These are phyloP conservation scores for Penicillium arizonense DNA, from an alignment of 495 filamentous ascomycete genomes.

Conservation along the genomic window DNA sequence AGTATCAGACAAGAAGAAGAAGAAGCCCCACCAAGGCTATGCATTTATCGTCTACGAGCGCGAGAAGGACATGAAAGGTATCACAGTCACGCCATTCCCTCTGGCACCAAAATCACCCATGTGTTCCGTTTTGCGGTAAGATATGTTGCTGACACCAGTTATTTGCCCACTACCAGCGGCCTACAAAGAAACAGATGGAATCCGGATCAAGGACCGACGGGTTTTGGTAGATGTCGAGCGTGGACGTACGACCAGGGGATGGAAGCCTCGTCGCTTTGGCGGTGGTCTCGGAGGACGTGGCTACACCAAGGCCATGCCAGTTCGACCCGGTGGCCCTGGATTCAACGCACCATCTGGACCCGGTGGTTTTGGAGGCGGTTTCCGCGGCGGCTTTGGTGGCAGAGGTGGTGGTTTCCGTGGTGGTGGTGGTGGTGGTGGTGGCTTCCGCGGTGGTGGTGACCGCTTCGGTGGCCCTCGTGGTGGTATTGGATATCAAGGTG, in stretches of 20 bases:
- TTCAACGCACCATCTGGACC: conserved; percentile 65
- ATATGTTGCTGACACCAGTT: conserved; percentile 33
- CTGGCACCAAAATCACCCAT: neutral
- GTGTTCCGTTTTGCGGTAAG: conserved; percentile 13
- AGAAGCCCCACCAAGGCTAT: conserved; percentile 87
- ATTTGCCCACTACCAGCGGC: conserved; percentile 51
- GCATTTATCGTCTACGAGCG: conserved; percentile 97
- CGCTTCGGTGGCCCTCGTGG: conserved; percentile 59
- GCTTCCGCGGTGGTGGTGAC: conserved; percentile 65
- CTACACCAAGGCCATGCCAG: conserved; percentile 80
- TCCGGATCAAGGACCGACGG: conserved; percentile 86
- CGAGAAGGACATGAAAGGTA: conserved; percentile 99
- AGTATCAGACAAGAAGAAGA: conserved; percentile 69
- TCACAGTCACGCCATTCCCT: conserved; percentile 21
- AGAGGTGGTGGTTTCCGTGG: conserved; percentile 43
- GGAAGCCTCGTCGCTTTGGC: conserved; percentile 89
- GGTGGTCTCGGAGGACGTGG: conserved; percentile 90
- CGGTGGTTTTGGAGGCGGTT: conserved; percentile 64
- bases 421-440: conserved; percentile 59
- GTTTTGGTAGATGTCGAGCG: conserved; percentile 96
- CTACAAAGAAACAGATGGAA: conserved; percentile 86
- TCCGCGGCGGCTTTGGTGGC: conserved; percentile 57
- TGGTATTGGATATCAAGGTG: conserved; percentile 60
- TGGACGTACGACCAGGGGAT: conserved; percentile 89
- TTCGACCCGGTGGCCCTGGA: conserved; percentile 63